Base-by-base conservation (phyloP, 1,284 basidiomycete species). In the Retiboletus fuscus region DNA sequence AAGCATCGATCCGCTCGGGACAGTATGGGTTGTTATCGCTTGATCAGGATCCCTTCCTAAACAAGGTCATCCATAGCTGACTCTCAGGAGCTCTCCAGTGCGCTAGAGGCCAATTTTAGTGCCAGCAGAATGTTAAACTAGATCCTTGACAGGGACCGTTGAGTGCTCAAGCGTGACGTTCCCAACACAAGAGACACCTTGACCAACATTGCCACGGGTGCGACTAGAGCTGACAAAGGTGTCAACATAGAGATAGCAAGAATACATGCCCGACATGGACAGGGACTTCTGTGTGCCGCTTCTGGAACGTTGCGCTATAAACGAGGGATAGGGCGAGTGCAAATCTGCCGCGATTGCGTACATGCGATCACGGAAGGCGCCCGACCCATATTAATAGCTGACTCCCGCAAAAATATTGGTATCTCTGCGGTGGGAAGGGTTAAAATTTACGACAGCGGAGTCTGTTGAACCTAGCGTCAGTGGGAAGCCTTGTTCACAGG, bases 171-270 rank as follows among this genome's bases (percentile, higher is more conserved):
- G 15, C 3, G 26, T 51, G 44, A 13, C 13, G 18, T 61, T 51
- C 26, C n/a, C 26, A 15, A 55, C 13, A 44, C 22, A 46, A 43
- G 58, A 30, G 26, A n/a, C 11, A 46, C 49, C 22, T 47, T 20
- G 34, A 12, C 34, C 34, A 57, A 28, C 41, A 43, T 68, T 47
- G 10, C 13, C 46, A 75, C 26, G 6, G 15, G 20, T 3, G 26
- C 41, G 34, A 47, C 53, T n/a, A 34, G 46, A 34, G 44, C 39
- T 26, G n/a, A n/a, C 12, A 44, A 69, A 39, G 30, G 20, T 39
- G 28, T 28, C 69, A 70, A 41, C 44, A 24, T 28, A 24, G 62
- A 68, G 73, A 76, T 77, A 70, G 18, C 76, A 80, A 78, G 47
- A 75, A 73, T 73, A 78, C 64, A 61, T 69, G 63, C 69, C 34